Conservation (phyloP, 192 early-diverging fungal species). For the Lobosporangium transversale region DNA sequence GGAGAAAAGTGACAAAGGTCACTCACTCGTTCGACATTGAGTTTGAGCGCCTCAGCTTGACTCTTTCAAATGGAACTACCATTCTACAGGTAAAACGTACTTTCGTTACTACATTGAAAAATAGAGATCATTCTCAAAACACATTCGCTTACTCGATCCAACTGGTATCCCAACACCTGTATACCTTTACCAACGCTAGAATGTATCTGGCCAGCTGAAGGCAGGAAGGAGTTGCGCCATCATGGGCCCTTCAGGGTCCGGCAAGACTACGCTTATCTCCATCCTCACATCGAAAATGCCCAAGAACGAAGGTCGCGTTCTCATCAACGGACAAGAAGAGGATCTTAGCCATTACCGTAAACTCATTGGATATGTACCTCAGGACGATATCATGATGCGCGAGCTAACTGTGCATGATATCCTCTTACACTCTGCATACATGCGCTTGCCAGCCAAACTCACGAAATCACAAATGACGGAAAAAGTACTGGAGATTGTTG, state of each 20-base stretch:
- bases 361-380: conserved; percentile 78
- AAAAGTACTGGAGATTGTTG: conserved; percentile 65
- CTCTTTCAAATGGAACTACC: conserved; percentile 53
- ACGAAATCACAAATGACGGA: conserved; percentile 54
- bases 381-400: conserved; percentile 71
- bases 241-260: conserved; percentile 67
- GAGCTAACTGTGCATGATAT: conserved; percentile 76
- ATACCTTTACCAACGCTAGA: conserved; percentile 3
- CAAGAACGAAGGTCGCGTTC: conserved; percentile 61
- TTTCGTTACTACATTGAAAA: too few relatives aligned
- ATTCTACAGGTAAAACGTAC: conserved; percentile 67
- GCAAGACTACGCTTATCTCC: conserved; percentile 70
- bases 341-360: conserved; percentile 70
- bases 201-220: conserved; percentile 67
- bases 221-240: conserved; percentile 67
- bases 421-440: conserved; percentile 71
- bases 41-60: conserved; percentile 53
- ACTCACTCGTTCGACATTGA: conserved; percentile 65
- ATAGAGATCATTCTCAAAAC: too few relatives aligned
- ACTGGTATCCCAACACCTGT: neutral
- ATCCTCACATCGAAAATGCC: conserved; percentile 72
- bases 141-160: too few relatives aligned
- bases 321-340: conserved; percentile 66
- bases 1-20: conserved; percentile 21
- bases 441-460: conserved; percentile 64